Percentiles rank a stretch among this genome's conserved stretches.
phyloP scores from a whole-genome alignment of 2,329 filamentous ascomycete genomes.

The Plectosphaerella sp. region DNA sequence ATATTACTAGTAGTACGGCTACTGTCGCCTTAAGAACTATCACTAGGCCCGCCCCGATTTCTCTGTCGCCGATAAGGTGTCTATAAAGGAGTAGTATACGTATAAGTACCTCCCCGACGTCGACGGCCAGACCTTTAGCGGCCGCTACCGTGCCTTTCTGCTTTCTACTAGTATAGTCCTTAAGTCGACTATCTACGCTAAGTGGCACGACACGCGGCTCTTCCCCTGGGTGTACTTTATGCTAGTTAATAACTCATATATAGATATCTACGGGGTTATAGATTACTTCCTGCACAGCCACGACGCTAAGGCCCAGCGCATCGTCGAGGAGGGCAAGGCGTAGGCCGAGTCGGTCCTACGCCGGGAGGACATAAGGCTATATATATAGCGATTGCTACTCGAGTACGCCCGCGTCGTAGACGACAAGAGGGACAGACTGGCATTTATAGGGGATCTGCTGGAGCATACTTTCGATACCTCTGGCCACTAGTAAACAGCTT shows the following conservation, averaged over 20 bases:
- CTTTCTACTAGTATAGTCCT: conserved; percentile 51
- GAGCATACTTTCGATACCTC: too few relatives aligned
- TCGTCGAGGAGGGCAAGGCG: conserved; percentile 44
- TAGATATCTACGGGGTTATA: conserved; percentile 53
- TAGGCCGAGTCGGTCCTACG: conserved; percentile 51
- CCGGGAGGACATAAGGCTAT: conserved; percentile 52
- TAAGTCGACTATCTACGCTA: conserved; percentile 58
- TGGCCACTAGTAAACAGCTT: too few relatives aligned
- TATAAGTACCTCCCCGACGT: conserved; percentile 57
- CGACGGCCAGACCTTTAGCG: conserved; percentile 52
- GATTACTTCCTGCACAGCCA: conserved; percentile 50
- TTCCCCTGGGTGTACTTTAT: conserved; percentile 60
- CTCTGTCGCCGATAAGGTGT: conserved; percentile 12
- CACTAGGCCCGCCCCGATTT: conserved; percentile 17
- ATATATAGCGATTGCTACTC: conserved; percentile 44
- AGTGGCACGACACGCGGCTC: conserved; percentile 60
- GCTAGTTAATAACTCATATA: conserved; percentile 54
- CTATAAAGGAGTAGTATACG: conserved; percentile 29
- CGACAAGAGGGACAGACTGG: conserved; percentile 20
- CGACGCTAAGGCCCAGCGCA: conserved; percentile 34
- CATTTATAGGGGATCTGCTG: conserved; percentile 20
- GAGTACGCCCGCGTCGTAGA: conserved; percentile 36
- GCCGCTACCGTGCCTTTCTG: conserved; percentile 47
- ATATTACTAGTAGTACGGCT: neutral
- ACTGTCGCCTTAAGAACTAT: conserved; percentile 9